Percentiles rank a stretch among this genome's conserved stretches.
phyloP scores from a whole-genome alignment of 2,329 filamentous ascomycete species.

The Macrophomina tecta region DNA sequence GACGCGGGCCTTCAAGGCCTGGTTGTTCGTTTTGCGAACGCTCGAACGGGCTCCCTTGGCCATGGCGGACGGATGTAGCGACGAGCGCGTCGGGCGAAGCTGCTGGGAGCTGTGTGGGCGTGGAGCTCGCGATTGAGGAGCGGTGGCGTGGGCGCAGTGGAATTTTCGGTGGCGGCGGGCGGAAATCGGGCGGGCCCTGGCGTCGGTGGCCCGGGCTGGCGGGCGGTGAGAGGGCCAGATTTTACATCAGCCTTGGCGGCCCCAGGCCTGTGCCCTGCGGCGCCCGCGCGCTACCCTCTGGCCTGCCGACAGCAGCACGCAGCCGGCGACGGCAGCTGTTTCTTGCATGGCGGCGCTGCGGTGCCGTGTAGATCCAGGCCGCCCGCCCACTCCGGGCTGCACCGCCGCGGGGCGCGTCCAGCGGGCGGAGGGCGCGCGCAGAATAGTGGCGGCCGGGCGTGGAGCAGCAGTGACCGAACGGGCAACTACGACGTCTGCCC shows the following conservation, averaged over 20 bases:
- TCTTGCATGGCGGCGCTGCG: not conserved
- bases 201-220: not conserved
- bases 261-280: not conserved
- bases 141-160: not conserved
- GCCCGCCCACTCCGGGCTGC: not conserved
- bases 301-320: conserved; percentile 6
- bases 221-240: conserved; percentile 25
- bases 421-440: not conserved
- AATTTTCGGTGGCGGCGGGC: conserved; percentile 23
- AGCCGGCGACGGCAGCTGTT: not conserved
- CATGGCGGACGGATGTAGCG: conserved; percentile 60
- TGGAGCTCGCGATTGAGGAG: conserved; percentile 24
- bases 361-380: not conserved
- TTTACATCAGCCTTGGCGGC: conserved; percentile 24
- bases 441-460: not conserved
- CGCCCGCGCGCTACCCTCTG: conserved; percentile 10
- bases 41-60: conserved; percentile 86
- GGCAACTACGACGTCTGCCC: conserved; percentile 26
- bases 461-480: conserved; percentile 25
- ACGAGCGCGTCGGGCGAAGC: conserved; percentile 34
- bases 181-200: not conserved
- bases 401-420: not conserved
- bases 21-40: conserved; percentile 81
- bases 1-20: conserved; percentile 76
- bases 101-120: conserved; percentile 20